Conservation (phyloP, 495 filamentous ascomycete species). For the Stereocaulon alpinum region DNA sequence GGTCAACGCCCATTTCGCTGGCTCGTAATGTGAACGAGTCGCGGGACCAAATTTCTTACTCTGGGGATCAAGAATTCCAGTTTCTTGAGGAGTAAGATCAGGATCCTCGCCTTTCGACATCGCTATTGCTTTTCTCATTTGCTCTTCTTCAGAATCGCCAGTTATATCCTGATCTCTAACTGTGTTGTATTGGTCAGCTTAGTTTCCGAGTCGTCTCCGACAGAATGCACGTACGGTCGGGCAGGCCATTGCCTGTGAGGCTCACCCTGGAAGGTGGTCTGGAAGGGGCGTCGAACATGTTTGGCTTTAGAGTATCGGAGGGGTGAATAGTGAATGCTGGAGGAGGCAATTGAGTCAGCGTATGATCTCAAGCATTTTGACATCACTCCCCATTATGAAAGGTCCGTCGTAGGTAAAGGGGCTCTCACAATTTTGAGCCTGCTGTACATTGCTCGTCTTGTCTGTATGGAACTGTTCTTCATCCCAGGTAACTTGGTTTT, state of each 20-base stretch:
- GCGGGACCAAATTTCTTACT: conserved; percentile 59
- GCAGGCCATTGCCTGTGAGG: conserved; percentile 20
- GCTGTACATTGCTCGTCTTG: conserved; percentile 6
- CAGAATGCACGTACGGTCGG: neutral
- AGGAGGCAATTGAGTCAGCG: neutral
- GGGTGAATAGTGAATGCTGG: conserved; percentile 19
- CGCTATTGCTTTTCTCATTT: conserved; percentile 48
- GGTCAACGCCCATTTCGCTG: conserved; percentile 69
- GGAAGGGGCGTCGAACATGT: conserved; percentile 35
- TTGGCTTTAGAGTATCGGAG: conserved; percentile 17
- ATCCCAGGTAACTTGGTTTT: conserved; percentile 13
- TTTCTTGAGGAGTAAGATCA: conserved; percentile 44
- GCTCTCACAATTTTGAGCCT: no score
- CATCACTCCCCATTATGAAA: neutral
- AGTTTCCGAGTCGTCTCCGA: conserved; percentile 22
- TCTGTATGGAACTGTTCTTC: conserved; percentile 22
- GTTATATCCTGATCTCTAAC: conserved; percentile 34
- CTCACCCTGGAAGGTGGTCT: conserved; percentile 60
- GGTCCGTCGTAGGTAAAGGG: neutral
- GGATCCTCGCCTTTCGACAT: conserved; percentile 40
- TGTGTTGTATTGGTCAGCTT: conserved; percentile 34
- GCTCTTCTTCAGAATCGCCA: conserved; percentile 45
- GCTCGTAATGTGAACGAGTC: conserved; percentile 59
- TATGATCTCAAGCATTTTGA: neutral
- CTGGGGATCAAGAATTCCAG: conserved; percentile 39